These are phyloP conservation scores for Sideroxylon spinosum DNA, from an alignment of 179 eudicot species.

Conservation along the genomic window DNA sequence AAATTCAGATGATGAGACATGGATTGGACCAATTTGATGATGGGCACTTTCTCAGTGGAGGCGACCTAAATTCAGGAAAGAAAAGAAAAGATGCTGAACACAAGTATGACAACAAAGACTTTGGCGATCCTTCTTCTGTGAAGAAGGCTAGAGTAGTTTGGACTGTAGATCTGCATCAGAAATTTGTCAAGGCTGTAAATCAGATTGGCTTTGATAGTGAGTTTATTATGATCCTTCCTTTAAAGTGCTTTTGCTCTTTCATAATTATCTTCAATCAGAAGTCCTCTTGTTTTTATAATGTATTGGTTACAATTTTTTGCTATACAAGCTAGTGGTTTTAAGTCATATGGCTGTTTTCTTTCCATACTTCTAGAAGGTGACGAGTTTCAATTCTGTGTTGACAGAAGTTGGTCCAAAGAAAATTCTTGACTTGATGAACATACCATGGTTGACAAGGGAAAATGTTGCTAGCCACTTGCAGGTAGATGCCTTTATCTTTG, in stretches of 20 bases:
- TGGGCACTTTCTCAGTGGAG: background rate
- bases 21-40: constrained; percentile 51
- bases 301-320: background rate
- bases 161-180: constrained; percentile 84
- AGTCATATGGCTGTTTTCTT: too few relatives aligned
- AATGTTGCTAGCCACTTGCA: constrained; percentile 97
- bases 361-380: too few relatives aligned
- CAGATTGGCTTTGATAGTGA: constrained; percentile 89
- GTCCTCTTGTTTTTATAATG: background rate
- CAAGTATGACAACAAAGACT: constrained; percentile 51
- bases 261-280: background rate
- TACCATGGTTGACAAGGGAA: constrained; percentile 85
- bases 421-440: constrained; percentile 85
- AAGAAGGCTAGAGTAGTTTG: constrained; percentile 92
- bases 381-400: background rate
- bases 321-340: background rate
- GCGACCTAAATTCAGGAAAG: background rate
- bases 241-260: background rate
- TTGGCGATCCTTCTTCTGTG: constrained; percentile 40
- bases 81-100: constrained; percentile 23
- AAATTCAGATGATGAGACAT: constrained; percentile 22
- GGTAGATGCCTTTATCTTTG: constrained; percentile 31
- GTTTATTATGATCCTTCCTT: constrained; percentile 16
- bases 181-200: constrained; percentile 82
- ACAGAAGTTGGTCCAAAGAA: constrained; percentile 94